Evolutionary conservation across 306 rosid genomes (phyloP).

Genomic region (Dalbergia oliveri): DNA sequence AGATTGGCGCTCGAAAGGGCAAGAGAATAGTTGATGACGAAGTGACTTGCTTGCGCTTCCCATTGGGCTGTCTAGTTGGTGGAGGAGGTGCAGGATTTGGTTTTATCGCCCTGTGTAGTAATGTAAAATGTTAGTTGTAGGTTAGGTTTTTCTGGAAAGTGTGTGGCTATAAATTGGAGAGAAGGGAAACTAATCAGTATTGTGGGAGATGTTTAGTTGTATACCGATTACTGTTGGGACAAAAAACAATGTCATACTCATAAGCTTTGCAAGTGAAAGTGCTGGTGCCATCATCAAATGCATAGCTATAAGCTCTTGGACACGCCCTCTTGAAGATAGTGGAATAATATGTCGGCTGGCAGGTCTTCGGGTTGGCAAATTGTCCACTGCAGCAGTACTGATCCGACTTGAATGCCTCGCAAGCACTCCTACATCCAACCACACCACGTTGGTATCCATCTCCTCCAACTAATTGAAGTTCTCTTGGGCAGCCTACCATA

Average conservation of each 20-base stretch:
- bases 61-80: conserved; percentile 42
- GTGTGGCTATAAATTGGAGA: neutral
- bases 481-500: conserved; percentile 78
- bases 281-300: conserved; percentile 86
- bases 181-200: neutral
- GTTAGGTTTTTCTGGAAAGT: conserved; percentile 2
- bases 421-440: conserved; percentile 80
- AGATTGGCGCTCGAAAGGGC: conserved; percentile 53
- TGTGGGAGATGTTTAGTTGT: conserved; percentile 3
- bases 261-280: conserved; percentile 86
- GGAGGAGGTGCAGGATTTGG: conserved; percentile 50
- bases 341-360: conserved; percentile 76
- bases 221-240: conserved; percentile 64
- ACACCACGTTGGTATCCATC: conserved; percentile 56
- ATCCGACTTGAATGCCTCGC: conserved; percentile 75
- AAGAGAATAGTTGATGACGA: conserved; percentile 60
- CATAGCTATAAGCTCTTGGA: conserved; percentile 85
- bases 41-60: conserved; percentile 46
- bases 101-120: conserved; percentile 49
- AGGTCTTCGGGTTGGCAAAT: conserved; percentile 76
- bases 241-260: conserved; percentile 69
- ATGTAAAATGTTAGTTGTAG: conserved; percentile 24
- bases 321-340: conserved; percentile 83
- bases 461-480: conserved; percentile 73
- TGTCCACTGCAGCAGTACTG: conserved; percentile 81